These are phyloP conservation scores for Boeremia exigua DNA, from an alignment of 2,329 filamentous ascomycete species.

Conservation along the genomic window DNA sequence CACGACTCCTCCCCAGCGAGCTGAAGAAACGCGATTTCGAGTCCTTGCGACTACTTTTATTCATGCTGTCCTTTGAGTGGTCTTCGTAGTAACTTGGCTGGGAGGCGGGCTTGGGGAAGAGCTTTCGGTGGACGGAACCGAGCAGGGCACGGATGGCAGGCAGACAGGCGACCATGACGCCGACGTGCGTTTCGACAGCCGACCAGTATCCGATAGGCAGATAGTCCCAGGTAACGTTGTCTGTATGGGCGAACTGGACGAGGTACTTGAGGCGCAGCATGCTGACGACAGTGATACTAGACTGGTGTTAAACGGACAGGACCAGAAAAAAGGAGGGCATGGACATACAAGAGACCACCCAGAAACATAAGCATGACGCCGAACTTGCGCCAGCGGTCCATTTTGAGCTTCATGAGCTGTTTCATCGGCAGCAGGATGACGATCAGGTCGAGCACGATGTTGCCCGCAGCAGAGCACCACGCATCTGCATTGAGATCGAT, in stretches of 20 bases:
- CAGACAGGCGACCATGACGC: conserved; percentile 35
- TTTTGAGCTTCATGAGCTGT: conserved; percentile 37
- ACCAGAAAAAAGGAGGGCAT: too few species aligned
- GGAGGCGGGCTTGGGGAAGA: conserved; percentile 1
- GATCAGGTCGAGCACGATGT: conserved; percentile 41
- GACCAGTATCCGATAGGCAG: conserved; percentile 37
- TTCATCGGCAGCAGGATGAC: conserved; percentile 41
- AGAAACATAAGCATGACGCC: conserved; percentile 49
- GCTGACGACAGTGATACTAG: conserved; percentile 54
- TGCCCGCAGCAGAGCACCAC: conserved; percentile 37
- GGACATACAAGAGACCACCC: conserved; percentile 48
- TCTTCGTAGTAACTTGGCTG: conserved; percentile 6
- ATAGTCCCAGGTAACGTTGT: conserved; percentile 50
- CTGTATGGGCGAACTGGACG: conserved; percentile 51
- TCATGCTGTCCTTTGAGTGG: background rate
- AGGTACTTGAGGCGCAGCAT: conserved; percentile 52
- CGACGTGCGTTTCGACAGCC: conserved; percentile 34
- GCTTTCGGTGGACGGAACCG: too few species aligned
- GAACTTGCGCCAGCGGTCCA: conserved; percentile 38
- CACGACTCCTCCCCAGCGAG: conserved; percentile 1
- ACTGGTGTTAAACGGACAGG: background rate
- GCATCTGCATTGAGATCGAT: conserved; percentile 33
- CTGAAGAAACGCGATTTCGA: conserved; percentile 1
- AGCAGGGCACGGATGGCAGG: conserved; percentile 13
- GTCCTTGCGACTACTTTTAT: background rate